phyloP scores from a whole-genome alignment of 495 filamentous ascomycete species.

The Pseudotulostoma volvatum region DNA sequence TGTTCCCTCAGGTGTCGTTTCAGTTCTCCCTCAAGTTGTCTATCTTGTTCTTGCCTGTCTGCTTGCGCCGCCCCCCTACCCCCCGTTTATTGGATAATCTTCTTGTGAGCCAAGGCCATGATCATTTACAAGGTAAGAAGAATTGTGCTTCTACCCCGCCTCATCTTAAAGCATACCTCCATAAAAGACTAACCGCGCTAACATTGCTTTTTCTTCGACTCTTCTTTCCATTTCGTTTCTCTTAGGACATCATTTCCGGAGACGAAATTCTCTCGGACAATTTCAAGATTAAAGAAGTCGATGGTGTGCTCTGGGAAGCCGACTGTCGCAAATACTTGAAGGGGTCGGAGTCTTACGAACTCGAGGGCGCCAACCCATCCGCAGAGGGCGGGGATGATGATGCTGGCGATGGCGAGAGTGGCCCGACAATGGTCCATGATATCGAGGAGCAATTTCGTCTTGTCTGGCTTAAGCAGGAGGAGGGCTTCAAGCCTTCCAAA shows the following conservation, averaged over 20 bases:
- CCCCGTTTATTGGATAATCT: background rate
- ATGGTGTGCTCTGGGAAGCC: constrained; percentile 65
- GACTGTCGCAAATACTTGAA: constrained; percentile 79
- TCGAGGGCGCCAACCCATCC: constrained; percentile 93
- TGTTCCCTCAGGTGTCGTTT: constrained; percentile 15
- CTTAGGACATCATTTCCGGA: constrained; percentile 70
- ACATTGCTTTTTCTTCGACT: background rate
- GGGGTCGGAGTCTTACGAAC: constrained; percentile 61
- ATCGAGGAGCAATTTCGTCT: constrained; percentile 87
- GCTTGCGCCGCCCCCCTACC: constrained; percentile 1
- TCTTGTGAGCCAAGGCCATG: constrained; percentile 43
- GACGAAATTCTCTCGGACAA: constrained; percentile 96
- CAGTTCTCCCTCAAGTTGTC: constrained; percentile 17
- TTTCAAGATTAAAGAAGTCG: constrained; percentile 59
- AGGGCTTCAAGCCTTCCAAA: constrained; percentile 42
- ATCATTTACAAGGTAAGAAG: constrained; percentile 65
- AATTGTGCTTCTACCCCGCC: constrained; percentile 9
- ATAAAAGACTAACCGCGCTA: too few relatives aligned
- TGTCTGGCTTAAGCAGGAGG: constrained; percentile 53
- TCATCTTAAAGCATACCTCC: background rate
- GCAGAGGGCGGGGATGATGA: constrained; percentile 81
- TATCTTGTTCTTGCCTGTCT: constrained; percentile 8
- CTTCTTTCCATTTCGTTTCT: background rate
- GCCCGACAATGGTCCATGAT: constrained; percentile 63
- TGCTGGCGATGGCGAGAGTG: constrained; percentile 39